Evolutionary conservation across 345 rosid species (phyloP).

Genomic region (Mangifera indica): DNA sequence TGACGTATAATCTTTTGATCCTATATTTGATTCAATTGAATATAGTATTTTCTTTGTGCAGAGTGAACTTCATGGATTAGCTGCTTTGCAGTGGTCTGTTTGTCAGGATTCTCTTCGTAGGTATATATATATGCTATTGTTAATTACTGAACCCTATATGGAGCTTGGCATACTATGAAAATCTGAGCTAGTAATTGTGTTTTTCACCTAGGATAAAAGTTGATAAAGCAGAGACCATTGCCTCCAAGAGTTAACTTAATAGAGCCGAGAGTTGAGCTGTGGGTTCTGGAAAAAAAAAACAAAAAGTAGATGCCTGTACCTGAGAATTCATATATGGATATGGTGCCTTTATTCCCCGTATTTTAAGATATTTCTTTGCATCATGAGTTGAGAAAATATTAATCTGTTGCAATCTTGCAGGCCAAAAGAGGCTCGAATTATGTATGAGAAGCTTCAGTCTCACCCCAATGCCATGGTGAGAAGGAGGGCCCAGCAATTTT

Average conservation of each 20-base stretch:
- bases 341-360: not conserved
- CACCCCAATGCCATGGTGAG: slow-evolving; percentile 70
- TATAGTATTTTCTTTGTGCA: slow-evolving; percentile 28
- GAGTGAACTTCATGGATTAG: slow-evolving; percentile 91
- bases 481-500: slow-evolving; percentile 72
- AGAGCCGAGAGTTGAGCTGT: too few relatives aligned
- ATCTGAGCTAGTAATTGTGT: not conserved
- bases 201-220: not conserved
- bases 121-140: slow-evolving; percentile 26
- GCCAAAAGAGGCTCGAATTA: slow-evolving; percentile 55
- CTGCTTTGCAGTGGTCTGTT: slow-evolving; percentile 93
- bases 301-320: too few relatives aligned
- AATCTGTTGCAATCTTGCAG: slow-evolving; percentile 39
- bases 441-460: slow-evolving; percentile 90
- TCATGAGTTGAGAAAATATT: not conserved
- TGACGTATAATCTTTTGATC: not conserved
- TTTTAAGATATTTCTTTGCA: not conserved
- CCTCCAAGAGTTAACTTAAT: too few relatives aligned
- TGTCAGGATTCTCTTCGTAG: slow-evolving; percentile 85
- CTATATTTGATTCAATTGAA: not conserved
- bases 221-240: not conserved
- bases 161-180: not conserved
- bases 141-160: not conserved
- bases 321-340: not conserved
- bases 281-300: too few relatives aligned